Evolutionary conservation across 106 monocot genomes (phyloP).

Genomic region (Xerophyta viscosa): DNA sequence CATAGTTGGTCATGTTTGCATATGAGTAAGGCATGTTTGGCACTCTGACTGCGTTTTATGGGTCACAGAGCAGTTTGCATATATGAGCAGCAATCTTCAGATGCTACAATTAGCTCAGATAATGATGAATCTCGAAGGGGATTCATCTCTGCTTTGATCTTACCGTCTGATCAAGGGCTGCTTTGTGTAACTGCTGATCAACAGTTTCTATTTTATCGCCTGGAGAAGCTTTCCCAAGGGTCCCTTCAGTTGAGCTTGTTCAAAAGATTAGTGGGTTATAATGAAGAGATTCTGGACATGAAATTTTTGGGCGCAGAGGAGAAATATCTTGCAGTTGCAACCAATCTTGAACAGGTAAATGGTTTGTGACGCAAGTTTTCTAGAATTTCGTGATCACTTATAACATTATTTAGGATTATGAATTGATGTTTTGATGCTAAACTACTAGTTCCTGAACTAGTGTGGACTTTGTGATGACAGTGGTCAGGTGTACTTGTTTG

Average conservation of each 20-base stretch:
- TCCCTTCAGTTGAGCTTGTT: slow-evolving; percentile 44
- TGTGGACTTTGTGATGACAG: too few relatives aligned
- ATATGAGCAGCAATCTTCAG: slow-evolving; percentile 78
- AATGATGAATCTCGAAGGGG: slow-evolving; percentile 62
- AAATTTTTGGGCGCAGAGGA: slow-evolving; percentile 88
- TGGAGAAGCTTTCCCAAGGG: slow-evolving; percentile 35
- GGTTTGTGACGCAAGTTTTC: too few relatives aligned
- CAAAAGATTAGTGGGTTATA: slow-evolving; percentile 78
- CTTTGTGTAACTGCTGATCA: slow-evolving; percentile 87
- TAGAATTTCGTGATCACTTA: too few relatives aligned
- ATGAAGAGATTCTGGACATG: slow-evolving; percentile 92
- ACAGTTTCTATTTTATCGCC: slow-evolving; percentile 80
- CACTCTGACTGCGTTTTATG: not conserved
- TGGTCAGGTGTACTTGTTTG: not conserved
- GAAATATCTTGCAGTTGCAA: slow-evolving; percentile 83
- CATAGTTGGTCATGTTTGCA: too few relatives aligned
- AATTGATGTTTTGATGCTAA: too few relatives aligned
- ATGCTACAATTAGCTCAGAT: slow-evolving; percentile 42
- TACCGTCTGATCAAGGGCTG: slow-evolving; percentile 59
- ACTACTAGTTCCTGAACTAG: too few relatives aligned
- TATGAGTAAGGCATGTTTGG: too few relatives aligned
- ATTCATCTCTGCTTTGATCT: slow-evolving; percentile 53
- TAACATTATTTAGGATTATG: too few relatives aligned
- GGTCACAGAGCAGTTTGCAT: slow-evolving; percentile 51
- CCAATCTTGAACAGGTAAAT: slow-evolving; percentile 84